Evolutionary conservation across 176 grass and related monocot genomes (phyloP).

Genomic region (Triticum dicoccoides): DNA sequence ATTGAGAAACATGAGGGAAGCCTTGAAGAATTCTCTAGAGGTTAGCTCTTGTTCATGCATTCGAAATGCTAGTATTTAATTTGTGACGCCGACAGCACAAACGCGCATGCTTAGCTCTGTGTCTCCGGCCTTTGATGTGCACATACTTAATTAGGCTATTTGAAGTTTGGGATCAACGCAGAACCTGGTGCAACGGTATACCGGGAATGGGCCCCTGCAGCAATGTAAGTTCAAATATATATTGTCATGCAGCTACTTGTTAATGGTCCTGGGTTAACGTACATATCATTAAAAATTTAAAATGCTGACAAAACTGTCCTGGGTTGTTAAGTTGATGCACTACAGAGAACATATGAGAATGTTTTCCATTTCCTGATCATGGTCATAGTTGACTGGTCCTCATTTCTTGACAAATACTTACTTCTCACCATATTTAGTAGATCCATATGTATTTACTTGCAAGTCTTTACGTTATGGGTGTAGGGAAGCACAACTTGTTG

Average conservation of each 20-base stretch:
- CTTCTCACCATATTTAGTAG: not conserved
- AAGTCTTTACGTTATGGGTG: constrained; percentile 14
- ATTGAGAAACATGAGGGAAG: constrained; percentile 76
- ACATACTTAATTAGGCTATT: constrained; percentile 61
- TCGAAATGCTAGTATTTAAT: not conserved
- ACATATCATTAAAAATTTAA: not conserved
- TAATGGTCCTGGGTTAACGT: not conserved
- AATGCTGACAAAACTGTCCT: not conserved
- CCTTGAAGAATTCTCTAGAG: constrained; percentile 77
- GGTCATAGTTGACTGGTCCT: not conserved
- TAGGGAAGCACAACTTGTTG: constrained; percentile 93
- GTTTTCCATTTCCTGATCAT: not conserved
- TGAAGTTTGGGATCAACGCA: constrained; percentile 91
- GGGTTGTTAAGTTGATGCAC: not conserved
- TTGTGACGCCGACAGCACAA: not conserved
- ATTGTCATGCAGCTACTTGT: not conserved
- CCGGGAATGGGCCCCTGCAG: constrained; percentile 94
- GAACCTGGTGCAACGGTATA: constrained; percentile 55
- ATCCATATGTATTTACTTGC: constrained; percentile 15
- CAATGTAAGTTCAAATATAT: constrained; percentile 64
- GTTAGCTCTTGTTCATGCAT: constrained; percentile 31
- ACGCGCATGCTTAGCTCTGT: not conserved
- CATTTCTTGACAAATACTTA: not conserved
- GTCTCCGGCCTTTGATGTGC: constrained; percentile 57
- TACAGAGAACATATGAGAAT: not conserved